Percentiles rank a stretch among this genome's conserved stretches.
These are phyloP conservation scores for Schrenkiella parvula DNA, from an alignment of 345 rosid genomes.

Conservation along the genomic window DNA sequence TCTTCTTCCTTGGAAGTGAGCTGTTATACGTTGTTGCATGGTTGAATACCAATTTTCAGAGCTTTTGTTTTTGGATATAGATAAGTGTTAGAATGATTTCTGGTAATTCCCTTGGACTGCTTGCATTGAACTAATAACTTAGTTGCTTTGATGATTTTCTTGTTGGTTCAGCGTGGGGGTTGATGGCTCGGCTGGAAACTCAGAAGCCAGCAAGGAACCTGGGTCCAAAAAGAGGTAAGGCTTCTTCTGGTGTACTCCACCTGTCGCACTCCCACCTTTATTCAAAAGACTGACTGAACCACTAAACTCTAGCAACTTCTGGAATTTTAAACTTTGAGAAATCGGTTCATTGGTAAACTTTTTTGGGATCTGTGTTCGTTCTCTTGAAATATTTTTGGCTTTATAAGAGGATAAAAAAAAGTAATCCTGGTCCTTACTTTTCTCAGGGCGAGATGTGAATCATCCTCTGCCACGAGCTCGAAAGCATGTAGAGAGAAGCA, in stretches of 20 bases:
- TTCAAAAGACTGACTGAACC: neutral
- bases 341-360: neutral
- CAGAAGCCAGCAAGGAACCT: slow-evolving; percentile 64
- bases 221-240: slow-evolving; percentile 78
- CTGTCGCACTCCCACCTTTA: neutral
- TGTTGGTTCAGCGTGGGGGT: slow-evolving; percentile 45
- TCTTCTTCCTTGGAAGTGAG: neutral
- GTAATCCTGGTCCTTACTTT: neutral
- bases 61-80: neutral
- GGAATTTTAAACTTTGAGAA: neutral
- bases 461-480: slow-evolving; percentile 68
- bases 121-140: neutral
- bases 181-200: slow-evolving; percentile 69
- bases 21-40: slow-evolving; percentile 2
- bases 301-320: neutral
- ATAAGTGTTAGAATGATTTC: neutral
- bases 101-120: neutral
- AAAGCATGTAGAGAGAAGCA: slow-evolving; percentile 98
- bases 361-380: neutral
- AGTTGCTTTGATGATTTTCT: neutral
- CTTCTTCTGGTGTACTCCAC: neutral
- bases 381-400: neutral
- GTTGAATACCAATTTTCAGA: neutral
- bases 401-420: neutral
- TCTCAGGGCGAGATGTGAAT: slow-evolving; percentile 52